phyloP scores from a whole-genome alignment of 176 grass and related monocot species.

The barley (Hordeum vulgare) region MorexV3_pseudomolecules_assembly NC_058521.1:30965068-30965567 shows the following conservation, averaged over 20 bases:
- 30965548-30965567: constrained; percentile 69
- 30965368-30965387: constrained; percentile 70
- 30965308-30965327: constrained; percentile 62
- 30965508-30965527: constrained; percentile 67
- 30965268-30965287: constrained; percentile 74
- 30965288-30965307: constrained; percentile 67
- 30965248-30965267: constrained; percentile 84
- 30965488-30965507: constrained; percentile 66
- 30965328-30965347: constrained; percentile 79
- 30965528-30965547: constrained; percentile 77
- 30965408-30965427: constrained; percentile 85
- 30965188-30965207: constrained; percentile 48
- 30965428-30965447: constrained; percentile 56
- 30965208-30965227: constrained; percentile 59
- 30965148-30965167: constrained; percentile 91
- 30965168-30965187: constrained; percentile 73
- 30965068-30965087: constrained; percentile 66
- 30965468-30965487: constrained; percentile 98
- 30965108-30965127: constrained; percentile 59
- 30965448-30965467: constrained; percentile 80
- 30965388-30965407: constrained; percentile 60
- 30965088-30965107: constrained; percentile 64
- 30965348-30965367: constrained; percentile 73
- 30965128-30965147: constrained; percentile 83
- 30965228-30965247: constrained; percentile 77